phyloP scores from a whole-genome alignment of 257 asterid genomes.

The Capsicum baccatum region DNA sequence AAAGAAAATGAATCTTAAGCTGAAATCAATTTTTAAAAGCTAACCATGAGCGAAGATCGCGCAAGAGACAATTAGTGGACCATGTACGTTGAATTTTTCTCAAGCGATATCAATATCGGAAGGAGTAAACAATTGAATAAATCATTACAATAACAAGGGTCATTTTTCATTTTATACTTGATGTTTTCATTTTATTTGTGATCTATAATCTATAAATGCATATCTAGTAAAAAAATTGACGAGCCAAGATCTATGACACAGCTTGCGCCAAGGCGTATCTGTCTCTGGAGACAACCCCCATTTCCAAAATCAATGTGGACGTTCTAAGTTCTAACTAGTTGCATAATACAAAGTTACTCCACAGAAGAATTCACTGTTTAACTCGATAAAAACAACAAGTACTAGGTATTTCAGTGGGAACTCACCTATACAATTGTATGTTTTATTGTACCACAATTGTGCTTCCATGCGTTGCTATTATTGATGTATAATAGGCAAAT shows the following conservation, averaged over 20 bases:
- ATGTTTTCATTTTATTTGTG: background rate
- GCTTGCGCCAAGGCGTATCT: background rate
- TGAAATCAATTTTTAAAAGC: background rate
- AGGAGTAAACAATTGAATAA: background rate
- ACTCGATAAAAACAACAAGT: conserved; percentile 11
- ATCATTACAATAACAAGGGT: background rate
- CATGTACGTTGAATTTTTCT: background rate
- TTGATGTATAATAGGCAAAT: background rate
- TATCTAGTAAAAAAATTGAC: background rate
- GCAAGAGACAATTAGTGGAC: background rate
- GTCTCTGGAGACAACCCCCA: background rate
- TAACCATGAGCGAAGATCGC: background rate
- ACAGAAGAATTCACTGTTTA: background rate
- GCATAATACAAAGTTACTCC: background rate
- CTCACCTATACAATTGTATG: conserved; percentile 29
- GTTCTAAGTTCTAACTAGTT: background rate
- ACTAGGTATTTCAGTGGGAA: conserved; percentile 22
- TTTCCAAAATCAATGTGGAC: background rate
- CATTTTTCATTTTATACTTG: background rate
- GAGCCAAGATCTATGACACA: background rate
- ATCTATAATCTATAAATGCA: background rate
- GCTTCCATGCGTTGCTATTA: conserved; percentile 33
- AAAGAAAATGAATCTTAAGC: background rate
- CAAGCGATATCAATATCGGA: background rate
- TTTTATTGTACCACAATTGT: conserved; percentile 31